These are phyloP conservation scores for Penicillium crystallinum DNA, from an alignment of 495 filamentous ascomycete species.

Conservation along the genomic window DNA sequence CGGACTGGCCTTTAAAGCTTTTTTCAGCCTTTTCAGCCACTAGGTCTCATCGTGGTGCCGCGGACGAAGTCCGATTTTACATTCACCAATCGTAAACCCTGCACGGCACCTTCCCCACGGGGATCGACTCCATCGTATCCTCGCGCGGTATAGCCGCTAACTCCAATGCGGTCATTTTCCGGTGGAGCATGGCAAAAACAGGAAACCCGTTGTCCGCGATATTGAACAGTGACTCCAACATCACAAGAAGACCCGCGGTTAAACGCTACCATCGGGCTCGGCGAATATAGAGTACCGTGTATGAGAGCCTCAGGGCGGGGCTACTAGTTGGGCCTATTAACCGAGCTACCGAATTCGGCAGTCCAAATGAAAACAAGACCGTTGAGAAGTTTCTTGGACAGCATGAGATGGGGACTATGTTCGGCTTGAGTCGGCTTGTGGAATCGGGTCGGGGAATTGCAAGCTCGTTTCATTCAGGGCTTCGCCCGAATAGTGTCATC, in stretches of 20 bases:
- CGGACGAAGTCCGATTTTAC: constrained; percentile 6
- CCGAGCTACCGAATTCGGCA: not conserved
- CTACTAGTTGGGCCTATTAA: not conserved
- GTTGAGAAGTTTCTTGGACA: too few species aligned
- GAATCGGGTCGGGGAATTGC: not conserved
- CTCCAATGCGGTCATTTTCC: constrained; percentile 13
- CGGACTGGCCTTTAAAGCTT: constrained; percentile 4
- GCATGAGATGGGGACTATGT: too few species aligned
- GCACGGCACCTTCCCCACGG: constrained; percentile 13
- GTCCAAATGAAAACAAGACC: not conserved
- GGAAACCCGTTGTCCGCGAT: not conserved
- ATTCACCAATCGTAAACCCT: not conserved
- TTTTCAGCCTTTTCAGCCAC: not conserved
- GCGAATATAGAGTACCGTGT: not conserved
- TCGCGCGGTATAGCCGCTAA: constrained; percentile 1
- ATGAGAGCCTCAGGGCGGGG: constrained; percentile 10
- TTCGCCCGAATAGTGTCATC: not conserved
- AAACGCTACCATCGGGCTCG: not conserved
- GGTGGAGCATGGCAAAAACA: not conserved
- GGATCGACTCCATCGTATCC: constrained; percentile 15
- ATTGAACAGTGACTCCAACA: not conserved
- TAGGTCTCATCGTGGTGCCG: not conserved
- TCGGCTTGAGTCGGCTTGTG: too few species aligned
- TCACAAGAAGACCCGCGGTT: not conserved
- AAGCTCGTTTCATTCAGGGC: not conserved